These are phyloP conservation scores for Rhynchospora tenuis DNA, from an alignment of 176 grass and related monocot genomes.

Conservation along the genomic window DNA sequence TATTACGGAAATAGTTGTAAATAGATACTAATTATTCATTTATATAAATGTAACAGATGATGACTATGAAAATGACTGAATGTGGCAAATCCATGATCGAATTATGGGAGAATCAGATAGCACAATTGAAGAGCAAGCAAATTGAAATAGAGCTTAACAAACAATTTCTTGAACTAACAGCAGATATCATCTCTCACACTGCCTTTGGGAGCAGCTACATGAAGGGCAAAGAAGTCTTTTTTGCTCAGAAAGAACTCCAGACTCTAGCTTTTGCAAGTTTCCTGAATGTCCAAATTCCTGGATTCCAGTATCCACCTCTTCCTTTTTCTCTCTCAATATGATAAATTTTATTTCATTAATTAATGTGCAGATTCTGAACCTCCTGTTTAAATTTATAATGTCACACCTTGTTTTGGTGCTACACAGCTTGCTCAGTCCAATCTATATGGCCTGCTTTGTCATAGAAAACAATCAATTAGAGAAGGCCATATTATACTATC, in stretches of 20 bases:
- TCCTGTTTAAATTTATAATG: too few relatives aligned
- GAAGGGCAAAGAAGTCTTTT: conserved; percentile 61
- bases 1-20: background rate
- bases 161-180: conserved; percentile 47
- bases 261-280: conserved; percentile 26
- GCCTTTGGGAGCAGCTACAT: conserved; percentile 59
- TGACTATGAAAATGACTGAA: conserved; percentile 42
- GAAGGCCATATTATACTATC: too few relatives aligned
- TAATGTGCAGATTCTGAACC: too few relatives aligned
- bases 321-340: too few relatives aligned
- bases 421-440: too few relatives aligned
- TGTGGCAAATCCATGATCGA: conserved; percentile 39
- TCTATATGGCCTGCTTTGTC: background rate
- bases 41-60: conserved; percentile 23
- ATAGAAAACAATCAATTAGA: background rate
- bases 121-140: background rate
- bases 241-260: conserved; percentile 50
- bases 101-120: conserved; percentile 27
- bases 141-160: conserved; percentile 35
- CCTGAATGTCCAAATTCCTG: conserved; percentile 12
- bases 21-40: background rate
- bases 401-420: too few relatives aligned
- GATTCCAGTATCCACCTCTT: too few relatives aligned
- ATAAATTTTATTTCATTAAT: too few relatives aligned
- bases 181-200: conserved; percentile 57